Evolutionary conservation across 192 early-diverging fungal species (phyloP).

Genomic region (Gorgonomyces haynaldii): DNA sequence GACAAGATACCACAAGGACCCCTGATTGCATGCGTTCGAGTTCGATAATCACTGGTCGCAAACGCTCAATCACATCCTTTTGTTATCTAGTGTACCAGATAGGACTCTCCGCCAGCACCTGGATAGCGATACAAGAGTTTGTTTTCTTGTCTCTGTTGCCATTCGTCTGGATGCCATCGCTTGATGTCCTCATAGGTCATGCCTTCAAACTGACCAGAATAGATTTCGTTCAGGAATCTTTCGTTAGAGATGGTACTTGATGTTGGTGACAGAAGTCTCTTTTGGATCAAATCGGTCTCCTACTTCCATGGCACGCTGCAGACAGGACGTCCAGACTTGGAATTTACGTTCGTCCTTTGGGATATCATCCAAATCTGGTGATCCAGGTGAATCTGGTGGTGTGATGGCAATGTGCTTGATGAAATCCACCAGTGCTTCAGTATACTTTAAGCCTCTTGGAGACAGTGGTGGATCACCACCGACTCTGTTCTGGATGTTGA

Average conservation of each 20-base stretch:
- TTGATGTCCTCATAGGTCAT: constrained; percentile 65
- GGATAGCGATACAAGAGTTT: constrained; percentile 94
- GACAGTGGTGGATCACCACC: constrained; percentile 82
- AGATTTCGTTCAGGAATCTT: constrained; percentile 84
- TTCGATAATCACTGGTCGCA: constrained; percentile 90
- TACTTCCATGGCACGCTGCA: constrained; percentile 73
- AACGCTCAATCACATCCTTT: constrained; percentile 80
- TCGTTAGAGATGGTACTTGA: constrained; percentile 45
- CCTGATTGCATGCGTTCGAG: constrained; percentile 84
- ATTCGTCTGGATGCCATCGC: constrained; percentile 67
- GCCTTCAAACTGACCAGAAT: constrained; percentile 58
- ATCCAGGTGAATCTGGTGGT: no score
- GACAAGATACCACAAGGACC: constrained; percentile 71
- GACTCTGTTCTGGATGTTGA: constrained; percentile 73
- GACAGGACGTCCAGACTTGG: constrained; percentile 78
- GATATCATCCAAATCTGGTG: constrained; percentile 20
- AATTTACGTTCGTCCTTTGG: constrained; percentile 22
- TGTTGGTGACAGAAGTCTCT: constrained; percentile 59
- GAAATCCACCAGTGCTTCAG: constrained; percentile 64
- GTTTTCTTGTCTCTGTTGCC: constrained; percentile 59
- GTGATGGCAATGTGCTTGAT: constrained; percentile 22
- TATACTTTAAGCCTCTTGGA: constrained; percentile 56
- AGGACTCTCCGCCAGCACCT: constrained; percentile 90
- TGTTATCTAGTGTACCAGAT: constrained; percentile 26
- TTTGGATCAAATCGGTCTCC: constrained; percentile 69